Conservation (phyloP, 306 rosid species). For the Quercus rubra region DNA sequence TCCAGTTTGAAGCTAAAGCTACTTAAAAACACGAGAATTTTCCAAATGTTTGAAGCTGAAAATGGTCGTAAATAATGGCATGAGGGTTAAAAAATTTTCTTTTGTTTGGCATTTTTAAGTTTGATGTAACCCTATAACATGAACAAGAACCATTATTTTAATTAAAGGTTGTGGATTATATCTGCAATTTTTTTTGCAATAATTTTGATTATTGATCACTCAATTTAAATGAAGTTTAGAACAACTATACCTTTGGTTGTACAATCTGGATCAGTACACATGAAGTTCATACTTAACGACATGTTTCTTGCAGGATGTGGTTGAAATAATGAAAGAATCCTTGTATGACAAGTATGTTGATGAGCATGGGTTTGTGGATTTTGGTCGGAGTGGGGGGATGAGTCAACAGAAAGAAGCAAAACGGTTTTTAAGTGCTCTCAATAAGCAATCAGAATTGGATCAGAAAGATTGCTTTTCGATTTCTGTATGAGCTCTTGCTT, state of each 20-base stretch:
- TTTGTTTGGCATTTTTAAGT: neutral
- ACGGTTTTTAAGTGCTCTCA: conserved; percentile 84
- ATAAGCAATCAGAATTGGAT: conserved; percentile 81
- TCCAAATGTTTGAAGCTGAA: neutral
- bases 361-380: conserved; percentile 88
- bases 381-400: conserved; percentile 98
- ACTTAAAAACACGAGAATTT: neutral
- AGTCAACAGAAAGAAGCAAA: conserved; percentile 97
- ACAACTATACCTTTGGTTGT: neutral
- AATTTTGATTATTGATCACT: conserved; percentile 10
- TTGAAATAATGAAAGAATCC: conserved; percentile 97
- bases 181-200: neutral
- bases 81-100: neutral
- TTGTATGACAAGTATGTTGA: conserved; percentile 86
- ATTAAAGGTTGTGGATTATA: neutral
- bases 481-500: conserved; percentile 45
- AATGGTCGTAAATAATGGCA: neutral
- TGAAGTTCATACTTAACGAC: conserved; percentile 11
- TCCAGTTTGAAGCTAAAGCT: conserved; percentile 3
- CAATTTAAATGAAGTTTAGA: neutral
- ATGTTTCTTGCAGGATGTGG: conserved; percentile 71
- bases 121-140: neutral
- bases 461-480: conserved; percentile 83
- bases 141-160: neutral
- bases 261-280: neutral